Base-by-base conservation (phyloP, 2,329 filamentous ascomycete genomes). In the Alternaria tenuissima region DNA sequence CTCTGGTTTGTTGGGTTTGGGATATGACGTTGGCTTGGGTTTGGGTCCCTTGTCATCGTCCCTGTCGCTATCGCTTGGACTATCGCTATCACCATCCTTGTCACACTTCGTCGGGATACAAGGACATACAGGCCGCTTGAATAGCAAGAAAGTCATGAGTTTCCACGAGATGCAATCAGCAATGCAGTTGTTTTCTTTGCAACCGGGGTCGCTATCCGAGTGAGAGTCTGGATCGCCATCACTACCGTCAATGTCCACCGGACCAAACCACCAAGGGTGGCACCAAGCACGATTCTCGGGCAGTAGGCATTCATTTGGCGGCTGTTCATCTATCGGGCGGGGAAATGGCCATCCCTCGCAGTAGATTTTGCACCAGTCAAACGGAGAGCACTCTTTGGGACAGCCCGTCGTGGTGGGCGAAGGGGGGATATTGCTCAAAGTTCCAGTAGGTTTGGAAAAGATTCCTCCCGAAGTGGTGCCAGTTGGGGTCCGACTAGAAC, bases 71-170 rank as follows among this genome's bases (percentile, higher is more conserved):
- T 65, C 54, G 16, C 61, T 54, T 5, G 51, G 44, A 44, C 52
- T 54, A 8, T 66, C 55, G 20, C 61, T 63, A 24, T 62, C 62
- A 12, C 34, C 28, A 18, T 30, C 51, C 14, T 48, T 57, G 20
- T 61, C 55, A 32, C 66, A 69, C n/a, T 56, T 64, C 20, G 32
- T 41, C 9, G 53, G 56, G 3, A 58, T 39, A 24, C 66, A 69
- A 8, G 59, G 56, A 36, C 66, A 69, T 26, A 64, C 1, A 7
- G 66, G 62, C 3, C 59, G 46, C 52, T 64, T 67, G 30, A 63
- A 20, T 5, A 53, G 3, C 2, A 61, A 20, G 9, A 69, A 58
- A 1, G 55, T 62, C 20, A 55, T 2, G 6, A 43, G 26, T 20
- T 49, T 55, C 61, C 63, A 64, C 2, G 36, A 16, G 1, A 32